Evolutionary conservation across 2,329 filamentous ascomycete genomes (phyloP), one percentile per base, ranked within the genome.

Genomic region (Ciborinia camelliae): DNA sequence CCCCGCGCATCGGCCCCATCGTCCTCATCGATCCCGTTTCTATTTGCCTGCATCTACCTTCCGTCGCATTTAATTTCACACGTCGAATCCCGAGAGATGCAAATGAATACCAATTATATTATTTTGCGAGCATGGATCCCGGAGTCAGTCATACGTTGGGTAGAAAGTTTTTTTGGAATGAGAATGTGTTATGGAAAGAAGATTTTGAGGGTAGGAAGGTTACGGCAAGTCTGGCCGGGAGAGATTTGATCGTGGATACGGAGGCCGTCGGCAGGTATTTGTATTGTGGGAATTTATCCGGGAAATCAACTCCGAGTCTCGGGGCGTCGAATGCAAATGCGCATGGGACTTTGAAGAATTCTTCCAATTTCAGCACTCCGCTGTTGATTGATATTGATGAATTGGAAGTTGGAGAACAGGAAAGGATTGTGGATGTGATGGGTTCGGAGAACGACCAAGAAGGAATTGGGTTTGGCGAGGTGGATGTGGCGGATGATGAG

Each of bases 31-130:
- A 88, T 70, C 86, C 86, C 0, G 83, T 88, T 0, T 82, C 82
- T 0, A 80, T 88, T 54, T 74, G 87, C 1, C 76, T 88, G 3
- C 84, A 88, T 71, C 79, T 86, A 10, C 84, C 85, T 4, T 81
- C 87, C 68, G 84, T 88, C 10, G 84, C 84, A 1, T 88, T 85
- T 73, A 89, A 88, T 69, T 88, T 88, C 72, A 80, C 81, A 23
- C 76, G 75, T 66, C 72, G 78, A 41, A 73, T 73, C 63, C 80
- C 80, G 23, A 76, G 66, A 69, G 73, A 59, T 63, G 81, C 85
- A n/a, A 86, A 84, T 67, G 84, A 88, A 71, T 79, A 82, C 68
- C 80, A 86, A 64, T 76, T 88, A 0, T 84, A 82, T 69, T 88
- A 86, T 70, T 88, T 87, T 65, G 85, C 81, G 0, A 81, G 79